Base-by-base conservation (phyloP, 2,329 filamentous ascomycete genomes). In the Podosphaera fusca region DNA sequence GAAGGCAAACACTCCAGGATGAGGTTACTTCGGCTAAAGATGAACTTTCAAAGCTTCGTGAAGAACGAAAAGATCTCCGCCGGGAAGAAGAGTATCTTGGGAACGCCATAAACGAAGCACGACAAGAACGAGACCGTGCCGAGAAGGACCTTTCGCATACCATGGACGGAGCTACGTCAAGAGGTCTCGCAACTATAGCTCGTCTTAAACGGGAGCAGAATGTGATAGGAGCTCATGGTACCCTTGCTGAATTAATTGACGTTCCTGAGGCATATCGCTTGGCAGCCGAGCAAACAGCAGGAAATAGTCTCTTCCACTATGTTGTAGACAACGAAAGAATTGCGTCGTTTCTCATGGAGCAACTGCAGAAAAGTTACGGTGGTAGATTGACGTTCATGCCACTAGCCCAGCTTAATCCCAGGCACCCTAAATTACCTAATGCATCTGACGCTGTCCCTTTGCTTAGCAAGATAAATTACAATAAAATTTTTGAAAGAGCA, bases 341-440 rank as follows among this genome's bases (percentile, higher is more conserved):
- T 0, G 88, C 89, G 0, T 87, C 86, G 1, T 79, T 80, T 62
- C 78, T 95, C 38, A 80, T 92, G 49, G 84, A 90, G 62, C 78
- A 81, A 12, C 74, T 98, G 34, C 84, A 88, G 67, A 82, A 81
- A 61, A 81, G 87, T 62, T 84, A 81, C 59, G 84, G 85, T 14
- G 92, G 92, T 10, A 80, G 92, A 66, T 78, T 98, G 21, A 98
- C 94, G 0, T 95, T 95, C 65, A 90, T 96, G 77, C 92, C 92
- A 0, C 74, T 98, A 29, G 90, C 87, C 61, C 82, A 89, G 61
- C 73, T 98, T 38, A 81, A 80, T 56, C 78, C 81, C 0, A 81
- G 81, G 58, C 75, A 79, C 14, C 71, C 79, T 55, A 90, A 90
- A 63, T 77, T 95, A 60, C 90, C 92, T 2, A 82, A 85, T 59